These are phyloP conservation scores for Massarina eburnea DNA, from an alignment of 2,329 filamentous ascomycete genomes.

Conservation along the genomic window DNA sequence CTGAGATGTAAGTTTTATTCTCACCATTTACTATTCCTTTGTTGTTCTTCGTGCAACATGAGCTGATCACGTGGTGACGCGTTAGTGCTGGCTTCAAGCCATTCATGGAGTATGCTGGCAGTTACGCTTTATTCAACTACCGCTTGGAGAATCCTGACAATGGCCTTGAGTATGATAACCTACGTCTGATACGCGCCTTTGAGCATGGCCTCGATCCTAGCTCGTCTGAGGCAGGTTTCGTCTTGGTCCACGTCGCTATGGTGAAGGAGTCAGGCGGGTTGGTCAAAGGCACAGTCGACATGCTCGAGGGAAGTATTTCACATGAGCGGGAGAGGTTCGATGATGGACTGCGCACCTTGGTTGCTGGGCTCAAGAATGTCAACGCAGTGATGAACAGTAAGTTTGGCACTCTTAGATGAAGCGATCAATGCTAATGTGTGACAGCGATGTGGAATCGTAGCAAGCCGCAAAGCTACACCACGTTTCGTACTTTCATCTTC, in stretches of 20 bases:
- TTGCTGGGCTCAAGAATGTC: conserved; percentile 67
- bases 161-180: conserved; percentile 60
- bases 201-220: conserved; percentile 83
- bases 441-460: conserved; percentile 86
- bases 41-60: neutral
- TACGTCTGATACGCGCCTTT: conserved; percentile 87
- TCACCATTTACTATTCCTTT: neutral
- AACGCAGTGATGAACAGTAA: conserved; percentile 77
- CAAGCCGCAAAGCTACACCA: conserved; percentile 79
- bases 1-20: conserved; percentile 71
- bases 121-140: conserved; percentile 66
- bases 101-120: conserved; percentile 82
- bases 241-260: conserved; percentile 96
- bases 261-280: conserved; percentile 81
- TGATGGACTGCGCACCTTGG: conserved; percentile 49
- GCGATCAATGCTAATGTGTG: neutral
- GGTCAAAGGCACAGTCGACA: conserved; percentile 69
- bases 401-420: conserved; percentile 17
- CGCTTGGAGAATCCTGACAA: conserved; percentile 58
- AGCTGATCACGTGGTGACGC: conserved; percentile 20
- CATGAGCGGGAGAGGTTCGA: conserved; percentile 62
- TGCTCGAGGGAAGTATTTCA: conserved; percentile 57
- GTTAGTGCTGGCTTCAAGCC: conserved; percentile 73
- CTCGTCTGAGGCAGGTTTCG: conserved; percentile 91
- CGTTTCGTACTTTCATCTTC: conserved; percentile 95